A percentile compares a stretch with the other conserved stretches of the same genome.
phyloP scores from a whole-genome alignment of 2,329 filamentous ascomycete genomes.

The Sporothrix pallida region DNA sequence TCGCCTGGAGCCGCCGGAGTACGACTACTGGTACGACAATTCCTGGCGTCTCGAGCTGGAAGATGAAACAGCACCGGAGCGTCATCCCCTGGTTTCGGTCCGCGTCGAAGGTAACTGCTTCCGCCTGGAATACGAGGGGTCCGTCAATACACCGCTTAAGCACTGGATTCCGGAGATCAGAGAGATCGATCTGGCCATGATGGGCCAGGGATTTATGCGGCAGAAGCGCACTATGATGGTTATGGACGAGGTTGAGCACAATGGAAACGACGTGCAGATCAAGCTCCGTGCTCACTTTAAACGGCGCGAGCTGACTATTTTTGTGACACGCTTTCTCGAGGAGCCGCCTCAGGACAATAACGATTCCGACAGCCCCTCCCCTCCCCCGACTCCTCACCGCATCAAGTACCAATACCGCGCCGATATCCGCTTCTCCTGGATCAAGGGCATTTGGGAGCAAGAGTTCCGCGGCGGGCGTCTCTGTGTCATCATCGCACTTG shows the following conservation, averaged over 20 bases:
- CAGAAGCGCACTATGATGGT: constrained; percentile 62
- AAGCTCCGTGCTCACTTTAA: constrained; percentile 31
- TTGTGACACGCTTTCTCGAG: constrained; percentile 31
- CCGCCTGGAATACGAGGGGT: constrained; percentile 5
- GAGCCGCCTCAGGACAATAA: not conserved
- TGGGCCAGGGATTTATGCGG: constrained; percentile 68
- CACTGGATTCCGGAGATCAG: constrained; percentile 44
- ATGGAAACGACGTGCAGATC: constrained; percentile 38
- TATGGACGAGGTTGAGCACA: constrained; percentile 55
- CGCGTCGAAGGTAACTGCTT: constrained; percentile 33
- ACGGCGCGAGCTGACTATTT: constrained; percentile 30
- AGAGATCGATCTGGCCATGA: constrained; percentile 50
- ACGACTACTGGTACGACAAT: constrained; percentile 56
- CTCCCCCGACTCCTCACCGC: not conserved
- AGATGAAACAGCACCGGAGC: not conserved
- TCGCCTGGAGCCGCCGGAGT: constrained; percentile 60
- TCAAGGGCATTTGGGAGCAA: constrained; percentile 53
- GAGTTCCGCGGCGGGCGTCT: constrained; percentile 44
- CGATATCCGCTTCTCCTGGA: constrained; percentile 52
- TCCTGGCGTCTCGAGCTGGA: constrained; percentile 30
- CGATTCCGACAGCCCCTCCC: not conserved
- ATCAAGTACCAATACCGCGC: constrained; percentile 48
- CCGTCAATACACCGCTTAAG: constrained; percentile 35
- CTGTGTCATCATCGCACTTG: constrained; percentile 55
- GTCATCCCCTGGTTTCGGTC: constrained; percentile 17